Base-by-base conservation (phyloP, 1,284 basidiomycete species). In the Cryptococcus maquisensis region DNA sequence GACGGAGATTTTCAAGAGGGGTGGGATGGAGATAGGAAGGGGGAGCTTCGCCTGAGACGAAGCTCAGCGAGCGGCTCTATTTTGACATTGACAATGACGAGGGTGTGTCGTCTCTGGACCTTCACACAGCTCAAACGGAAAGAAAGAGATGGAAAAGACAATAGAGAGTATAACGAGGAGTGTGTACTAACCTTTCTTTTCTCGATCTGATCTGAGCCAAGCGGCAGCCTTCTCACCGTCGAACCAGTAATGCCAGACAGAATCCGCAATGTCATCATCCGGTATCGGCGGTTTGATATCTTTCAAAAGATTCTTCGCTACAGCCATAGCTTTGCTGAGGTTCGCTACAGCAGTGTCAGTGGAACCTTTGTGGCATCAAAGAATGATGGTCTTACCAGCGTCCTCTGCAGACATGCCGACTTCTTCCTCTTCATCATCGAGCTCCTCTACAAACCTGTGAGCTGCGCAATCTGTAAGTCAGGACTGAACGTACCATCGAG, bases 161-260 rank as follows among this genome's bases (percentile, higher is more conserved):
- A 44, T 43, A 45, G 32, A 43, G 43, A 44, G 23, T 23, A 44
- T 8, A 44, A 44, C 18, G 18, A 45, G 26, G 56, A 63, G 59
- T 47, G 18, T 26, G 18, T 20, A 76, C 82, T 87, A 79, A 95
- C 92, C 91, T 89, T 87, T 89, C 64, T 87, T 85, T 26, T 85
- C 73, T 62, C 72, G 65, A 40, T 77, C 74, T 57, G 75, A 75
- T 28, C 87, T 64, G 23, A 92, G 79, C 81, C 85, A 88, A 38
- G 83, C 76, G 15, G 94, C 77, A 6, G 88, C 85, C 67, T 86
- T 82, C 40, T 90, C 84, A 18, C 88, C 82, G 67, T 97, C 86
- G 67, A 96, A 98, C 76, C 88, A 90, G 64, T 81, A 84, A 64
- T 98, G 86, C 87, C 92, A 98, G 43, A 98, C 79, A 1, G 83